Conservation (phyloP, 345 rosid species). For the Pseudoturritis turrita region DNA sequence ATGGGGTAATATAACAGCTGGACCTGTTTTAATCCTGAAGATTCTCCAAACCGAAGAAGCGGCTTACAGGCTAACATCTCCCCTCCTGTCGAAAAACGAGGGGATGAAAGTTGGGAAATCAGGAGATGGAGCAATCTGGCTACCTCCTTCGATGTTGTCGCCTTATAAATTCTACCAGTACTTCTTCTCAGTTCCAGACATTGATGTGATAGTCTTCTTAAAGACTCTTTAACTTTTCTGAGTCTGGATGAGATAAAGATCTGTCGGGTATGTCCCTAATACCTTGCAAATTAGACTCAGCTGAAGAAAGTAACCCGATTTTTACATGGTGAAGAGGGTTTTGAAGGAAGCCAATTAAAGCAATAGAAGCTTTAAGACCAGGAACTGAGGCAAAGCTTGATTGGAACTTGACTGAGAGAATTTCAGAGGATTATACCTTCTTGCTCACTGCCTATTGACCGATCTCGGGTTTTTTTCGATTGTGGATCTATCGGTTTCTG, state of each 20-base stretch:
- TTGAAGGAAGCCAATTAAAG: slow-evolving; percentile 82
- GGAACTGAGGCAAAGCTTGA: slow-evolving; percentile 89
- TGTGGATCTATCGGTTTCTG: slow-evolving; percentile 64
- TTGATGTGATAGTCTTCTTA: slow-evolving; percentile 74
- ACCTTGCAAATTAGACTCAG: slow-evolving; percentile 66
- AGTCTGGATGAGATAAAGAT: slow-evolving; percentile 59
- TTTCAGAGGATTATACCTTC: slow-evolving; percentile 88
- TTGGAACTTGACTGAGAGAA: slow-evolving; percentile 76
- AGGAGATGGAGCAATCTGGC: slow-evolving; percentile 98
- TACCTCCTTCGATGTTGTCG: slow-evolving; percentile 63
- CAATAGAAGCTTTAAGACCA: slow-evolving; percentile 85
- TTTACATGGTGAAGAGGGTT: slow-evolving; percentile 88
- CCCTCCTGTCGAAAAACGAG: slow-evolving; percentile 77
- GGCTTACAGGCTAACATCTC: slow-evolving; percentile 76
- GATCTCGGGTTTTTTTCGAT: slow-evolving; percentile 47
- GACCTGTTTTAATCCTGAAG: slow-evolving; percentile 81
- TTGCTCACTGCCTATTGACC: slow-evolving; percentile 54
- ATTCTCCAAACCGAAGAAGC: slow-evolving; percentile 70
- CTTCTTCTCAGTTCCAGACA: slow-evolving; percentile 83
- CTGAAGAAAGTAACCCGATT: slow-evolving; percentile 87
- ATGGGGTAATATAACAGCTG: slow-evolving; percentile 96
- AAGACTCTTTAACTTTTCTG: slow-evolving; percentile 74
- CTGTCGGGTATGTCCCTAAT: slow-evolving; percentile 65
- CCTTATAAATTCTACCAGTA: slow-evolving; percentile 93
- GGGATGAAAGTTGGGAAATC: slow-evolving; percentile 94